A percentile compares a stretch with the other conserved stretches of the same genome.
These are phyloP conservation scores for Dianthus caryophyllus DNA, from an alignment of 148 eudicot species.

Conservation along the genomic window DNA sequence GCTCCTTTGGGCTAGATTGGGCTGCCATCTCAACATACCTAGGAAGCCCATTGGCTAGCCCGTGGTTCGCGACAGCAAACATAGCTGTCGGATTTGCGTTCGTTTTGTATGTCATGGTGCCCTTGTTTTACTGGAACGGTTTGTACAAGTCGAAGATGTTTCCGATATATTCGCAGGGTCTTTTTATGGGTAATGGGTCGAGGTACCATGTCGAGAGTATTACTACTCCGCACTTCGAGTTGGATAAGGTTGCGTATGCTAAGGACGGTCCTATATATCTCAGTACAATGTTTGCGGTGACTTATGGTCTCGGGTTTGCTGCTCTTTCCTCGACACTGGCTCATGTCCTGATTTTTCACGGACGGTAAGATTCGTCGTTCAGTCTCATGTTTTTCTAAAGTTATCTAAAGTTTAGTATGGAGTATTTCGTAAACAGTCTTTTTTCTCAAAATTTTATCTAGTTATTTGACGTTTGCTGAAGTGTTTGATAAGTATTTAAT, in stretches of 20 bases:
- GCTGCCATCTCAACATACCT: slow-evolving; percentile 74
- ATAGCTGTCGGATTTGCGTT: slow-evolving; percentile 61
- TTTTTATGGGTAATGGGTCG: slow-evolving; percentile 57
- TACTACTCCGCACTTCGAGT: slow-evolving; percentile 45
- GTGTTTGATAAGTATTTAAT: neutral
- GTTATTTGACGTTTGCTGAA: no score
- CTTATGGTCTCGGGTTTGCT: slow-evolving; percentile 71
- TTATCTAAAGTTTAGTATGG: no score
- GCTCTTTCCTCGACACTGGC: slow-evolving; percentile 57
- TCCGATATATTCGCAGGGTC: slow-evolving; percentile 67
- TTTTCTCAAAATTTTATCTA: no score
- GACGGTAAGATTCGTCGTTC: slow-evolving; percentile 38
- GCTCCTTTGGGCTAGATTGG: slow-evolving; percentile 80
- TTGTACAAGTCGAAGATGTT: slow-evolving; percentile 66
- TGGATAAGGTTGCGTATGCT: slow-evolving; percentile 47
- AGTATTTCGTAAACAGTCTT: no score
- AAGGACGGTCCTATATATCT: slow-evolving; percentile 45
- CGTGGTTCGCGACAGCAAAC: slow-evolving; percentile 95
- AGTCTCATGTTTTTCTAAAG: no score
- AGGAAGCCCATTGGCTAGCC: slow-evolving; percentile 90
- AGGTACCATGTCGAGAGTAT: slow-evolving; percentile 57
- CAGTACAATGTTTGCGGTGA: slow-evolving; percentile 59
- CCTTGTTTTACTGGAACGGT: slow-evolving; percentile 55
- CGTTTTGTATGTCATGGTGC: slow-evolving; percentile 59
- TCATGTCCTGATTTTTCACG: slow-evolving; percentile 59